Conservation (phyloP, 768 basidiomycete species). For the Crepidotus variabilis region DNA sequence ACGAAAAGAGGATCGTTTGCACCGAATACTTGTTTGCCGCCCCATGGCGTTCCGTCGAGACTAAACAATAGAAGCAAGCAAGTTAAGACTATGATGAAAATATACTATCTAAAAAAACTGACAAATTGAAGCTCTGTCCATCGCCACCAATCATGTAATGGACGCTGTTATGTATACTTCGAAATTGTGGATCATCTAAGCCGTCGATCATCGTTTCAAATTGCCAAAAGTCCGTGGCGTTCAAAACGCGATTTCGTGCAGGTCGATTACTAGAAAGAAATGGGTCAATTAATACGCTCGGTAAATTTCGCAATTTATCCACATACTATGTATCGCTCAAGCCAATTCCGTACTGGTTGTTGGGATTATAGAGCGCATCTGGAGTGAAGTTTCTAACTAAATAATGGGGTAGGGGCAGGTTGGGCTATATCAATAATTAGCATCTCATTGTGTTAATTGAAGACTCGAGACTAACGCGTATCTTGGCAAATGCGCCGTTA, state of each 20-base stretch:
- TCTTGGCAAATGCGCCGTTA: neutral
- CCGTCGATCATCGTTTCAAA: neutral
- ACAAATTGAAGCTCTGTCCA: neutral
- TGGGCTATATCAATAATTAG: neutral
- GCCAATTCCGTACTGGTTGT: neutral
- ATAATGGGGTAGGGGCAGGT: neutral
- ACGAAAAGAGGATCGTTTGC: neutral
- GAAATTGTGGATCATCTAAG: neutral
- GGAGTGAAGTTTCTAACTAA: neutral
- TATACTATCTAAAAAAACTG: neutral
- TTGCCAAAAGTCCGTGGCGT: neutral
- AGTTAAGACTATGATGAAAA: neutral
- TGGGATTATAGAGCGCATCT: neutral
- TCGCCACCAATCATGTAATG: neutral
- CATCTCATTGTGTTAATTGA: neutral
- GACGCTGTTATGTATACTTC: neutral
- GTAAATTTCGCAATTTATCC: neutral
- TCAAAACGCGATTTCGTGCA: neutral
- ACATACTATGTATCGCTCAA: neutral
- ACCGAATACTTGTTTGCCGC: neutral
- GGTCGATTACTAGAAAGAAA: neutral
- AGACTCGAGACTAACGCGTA: neutral
- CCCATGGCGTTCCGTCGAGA: neutral
- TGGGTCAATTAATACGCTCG: neutral
- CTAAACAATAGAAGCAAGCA: neutral